Conservation (phyloP, 1,139 yeast species). For the Sugiyamaella sp. region DNA sequence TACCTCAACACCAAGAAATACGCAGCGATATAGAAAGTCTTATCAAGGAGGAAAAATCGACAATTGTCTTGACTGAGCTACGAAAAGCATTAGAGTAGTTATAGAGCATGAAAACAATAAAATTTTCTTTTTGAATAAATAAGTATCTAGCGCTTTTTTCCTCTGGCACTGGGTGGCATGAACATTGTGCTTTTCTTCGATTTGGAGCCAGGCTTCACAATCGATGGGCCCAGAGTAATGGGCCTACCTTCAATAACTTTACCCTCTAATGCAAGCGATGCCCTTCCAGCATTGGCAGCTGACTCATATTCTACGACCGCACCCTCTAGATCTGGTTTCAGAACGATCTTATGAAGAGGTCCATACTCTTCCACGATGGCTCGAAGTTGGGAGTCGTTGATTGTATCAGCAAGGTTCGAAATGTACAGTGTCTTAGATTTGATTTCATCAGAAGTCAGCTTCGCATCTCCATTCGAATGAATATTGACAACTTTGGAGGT, state of each 20-base stretch:
- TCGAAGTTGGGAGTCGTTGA: slow-evolving; percentile 35
- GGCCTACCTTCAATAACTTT: slow-evolving; percentile 44
- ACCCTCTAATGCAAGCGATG: slow-evolving; percentile 55
- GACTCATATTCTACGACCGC: slow-evolving; percentile 58
- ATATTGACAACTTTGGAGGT: slow-evolving; percentile 11
- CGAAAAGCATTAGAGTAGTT: slow-evolving; percentile 18
- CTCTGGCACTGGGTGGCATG: slow-evolving; percentile 27
- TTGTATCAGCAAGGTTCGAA: slow-evolving; percentile 35
- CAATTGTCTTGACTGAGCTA: slow-evolving; percentile 32
- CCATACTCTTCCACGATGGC: slow-evolving; percentile 49
- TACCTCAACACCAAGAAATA: slow-evolving; percentile 20
- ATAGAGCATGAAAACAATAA: not conserved
- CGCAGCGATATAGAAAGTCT: slow-evolving; percentile 21
- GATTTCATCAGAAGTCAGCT: slow-evolving; percentile 18
- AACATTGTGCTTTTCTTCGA: slow-evolving; percentile 28
- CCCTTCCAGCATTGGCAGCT: slow-evolving; percentile 58
- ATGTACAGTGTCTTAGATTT: slow-evolving; percentile 32
- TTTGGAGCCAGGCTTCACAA: slow-evolving; percentile 6
- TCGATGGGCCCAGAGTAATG: slow-evolving; percentile 33
- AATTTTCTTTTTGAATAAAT: not conserved
- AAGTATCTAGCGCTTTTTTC: slow-evolving; percentile 13
- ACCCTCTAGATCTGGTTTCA: slow-evolving; percentile 53
- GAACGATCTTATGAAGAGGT: slow-evolving; percentile 51
- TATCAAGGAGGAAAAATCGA: slow-evolving; percentile 29
- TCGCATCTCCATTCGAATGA: slow-evolving; percentile 1